Base-by-base conservation (phyloP, 2,329 filamentous ascomycete genomes). In the Talaromyces sp. region DNA sequence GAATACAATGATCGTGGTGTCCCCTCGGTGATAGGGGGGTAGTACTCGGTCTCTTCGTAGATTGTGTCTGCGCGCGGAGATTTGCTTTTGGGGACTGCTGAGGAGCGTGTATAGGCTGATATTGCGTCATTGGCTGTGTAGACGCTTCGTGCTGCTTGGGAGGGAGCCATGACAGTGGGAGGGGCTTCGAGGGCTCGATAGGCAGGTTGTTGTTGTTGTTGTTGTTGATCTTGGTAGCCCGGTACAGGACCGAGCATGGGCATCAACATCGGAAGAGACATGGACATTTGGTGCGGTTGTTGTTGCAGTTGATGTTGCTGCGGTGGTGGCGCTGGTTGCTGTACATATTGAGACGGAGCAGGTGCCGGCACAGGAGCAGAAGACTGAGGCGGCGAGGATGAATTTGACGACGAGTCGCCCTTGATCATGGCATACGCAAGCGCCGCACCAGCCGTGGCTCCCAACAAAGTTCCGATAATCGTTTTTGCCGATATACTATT, bases 391-490 rank as follows among this genome's bases (percentile, higher is more conserved):
- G 63, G 63, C 19, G 60, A 36, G 5, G 74, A 70, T 8, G 69
- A 65, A 43, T 63, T 61, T 11, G 71, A 70, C 15, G 75, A 69
- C 1, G 73, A 71, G 45, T 90, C 88, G 66, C 84, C 83, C 69
- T 85, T 88, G 68, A 88, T 83, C 80, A 92, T 88, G 25, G 87
- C 88, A 77, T 95, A 96, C 10, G 91, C 89, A 47, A 91, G 81
- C 10, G 89, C 90, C 40, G 89, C 91, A 45, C 90, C 91, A 19
- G 91, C 91, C 17, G 91, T 91, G 36, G 90, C 91, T 51, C 91
- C 92, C 58, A 96, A 83, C 11, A 96, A 81, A 7, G 91, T 90
- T 7, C 92, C 91, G 54, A 95, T 83, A 49, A 93, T 83, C 22
- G 87, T 86, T 69, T 88, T 88, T 47, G 86, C 83, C 7, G 73